Evolutionary conservation across 805 yeast species (phyloP).

Genomic region (Schizosaccharomyces pombe): DNA sequence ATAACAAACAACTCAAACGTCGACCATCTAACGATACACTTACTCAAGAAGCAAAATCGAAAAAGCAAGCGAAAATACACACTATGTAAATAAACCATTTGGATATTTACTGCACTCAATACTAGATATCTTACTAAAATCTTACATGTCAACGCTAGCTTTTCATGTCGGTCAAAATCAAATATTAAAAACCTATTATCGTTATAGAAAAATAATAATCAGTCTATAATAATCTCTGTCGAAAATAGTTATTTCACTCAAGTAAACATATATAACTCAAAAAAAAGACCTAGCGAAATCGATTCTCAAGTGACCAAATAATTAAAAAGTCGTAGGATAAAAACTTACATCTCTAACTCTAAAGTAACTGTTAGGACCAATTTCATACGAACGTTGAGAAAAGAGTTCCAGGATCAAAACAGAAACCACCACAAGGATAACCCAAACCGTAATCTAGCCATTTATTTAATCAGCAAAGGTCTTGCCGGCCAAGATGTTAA

Average conservation of each 20-base stretch:
- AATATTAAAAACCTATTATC: not conserved
- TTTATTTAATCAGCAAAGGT: not conserved
- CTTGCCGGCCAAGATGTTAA: slow-evolving; percentile 46
- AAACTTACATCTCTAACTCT: too few relatives aligned
- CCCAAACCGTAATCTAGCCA: not conserved
- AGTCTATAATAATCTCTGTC: not conserved
- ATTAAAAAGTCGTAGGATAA: too few relatives aligned
- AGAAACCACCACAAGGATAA: not conserved
- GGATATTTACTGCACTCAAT: too few relatives aligned
- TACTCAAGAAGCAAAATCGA: too few relatives aligned
- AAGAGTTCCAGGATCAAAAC: not conserved
- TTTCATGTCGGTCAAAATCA: not conserved
- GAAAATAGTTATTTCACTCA: not conserved
- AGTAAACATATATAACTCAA: not conserved
- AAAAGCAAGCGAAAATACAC: too few relatives aligned
- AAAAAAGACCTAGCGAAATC: not conserved
- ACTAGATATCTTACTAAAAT: not conserved
- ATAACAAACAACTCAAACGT: too few relatives aligned
- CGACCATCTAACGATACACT: too few relatives aligned
- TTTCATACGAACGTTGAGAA: not conserved
- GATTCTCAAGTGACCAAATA: too few relatives aligned
- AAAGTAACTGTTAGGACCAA: too few relatives aligned
- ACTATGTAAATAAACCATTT: too few relatives aligned
- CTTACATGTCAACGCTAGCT: not conserved
- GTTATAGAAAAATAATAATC: not conserved